phyloP scores from a whole-genome alignment of 2,329 filamentous ascomycete genomes.

The Colletotrichum higginsianum region DNA sequence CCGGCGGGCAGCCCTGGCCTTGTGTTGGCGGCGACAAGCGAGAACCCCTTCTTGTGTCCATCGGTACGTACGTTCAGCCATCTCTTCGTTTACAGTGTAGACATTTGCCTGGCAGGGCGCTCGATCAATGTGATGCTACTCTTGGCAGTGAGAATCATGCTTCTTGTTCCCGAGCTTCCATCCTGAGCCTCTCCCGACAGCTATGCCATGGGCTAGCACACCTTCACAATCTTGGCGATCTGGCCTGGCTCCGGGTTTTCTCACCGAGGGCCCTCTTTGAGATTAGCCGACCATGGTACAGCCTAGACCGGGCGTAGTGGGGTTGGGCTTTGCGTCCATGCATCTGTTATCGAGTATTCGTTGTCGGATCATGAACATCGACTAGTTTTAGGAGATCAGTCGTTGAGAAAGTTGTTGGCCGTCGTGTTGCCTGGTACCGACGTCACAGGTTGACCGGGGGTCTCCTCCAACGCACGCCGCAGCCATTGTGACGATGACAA shows the following conservation, averaged over 20 bases:
- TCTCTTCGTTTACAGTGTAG: too few relatives aligned
- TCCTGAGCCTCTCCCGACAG: slow-evolving; percentile 8
- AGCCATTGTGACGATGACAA: slow-evolving; percentile 6
- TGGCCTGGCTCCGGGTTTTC: neutral
- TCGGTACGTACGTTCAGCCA: neutral
- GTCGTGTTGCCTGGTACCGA: slow-evolving; percentile 23
- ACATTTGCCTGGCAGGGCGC: neutral
- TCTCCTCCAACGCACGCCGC: slow-evolving; percentile 11
- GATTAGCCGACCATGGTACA: neutral
- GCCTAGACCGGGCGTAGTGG: slow-evolving; percentile 6
- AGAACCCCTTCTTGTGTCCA: slow-evolving; percentile 5
- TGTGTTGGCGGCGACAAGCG: neutral
- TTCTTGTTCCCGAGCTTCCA: slow-evolving; percentile 6
- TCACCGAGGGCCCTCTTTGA: slow-evolving; percentile 21
- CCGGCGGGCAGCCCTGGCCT: neutral
- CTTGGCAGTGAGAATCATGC: neutral
- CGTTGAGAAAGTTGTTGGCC: neutral
- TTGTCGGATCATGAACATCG: slow-evolving; percentile 23
- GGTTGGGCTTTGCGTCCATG: neutral
- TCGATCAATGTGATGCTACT: neutral
- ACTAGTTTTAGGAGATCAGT: neutral
- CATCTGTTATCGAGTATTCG: slow-evolving; percentile 14
- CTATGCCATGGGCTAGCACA: neutral
- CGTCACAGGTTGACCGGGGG: slow-evolving; percentile 19
- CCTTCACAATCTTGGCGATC: slow-evolving; percentile 19